Conservation (phyloP, 768 basidiomycete species). For the Termitomyces heimii region DNA sequence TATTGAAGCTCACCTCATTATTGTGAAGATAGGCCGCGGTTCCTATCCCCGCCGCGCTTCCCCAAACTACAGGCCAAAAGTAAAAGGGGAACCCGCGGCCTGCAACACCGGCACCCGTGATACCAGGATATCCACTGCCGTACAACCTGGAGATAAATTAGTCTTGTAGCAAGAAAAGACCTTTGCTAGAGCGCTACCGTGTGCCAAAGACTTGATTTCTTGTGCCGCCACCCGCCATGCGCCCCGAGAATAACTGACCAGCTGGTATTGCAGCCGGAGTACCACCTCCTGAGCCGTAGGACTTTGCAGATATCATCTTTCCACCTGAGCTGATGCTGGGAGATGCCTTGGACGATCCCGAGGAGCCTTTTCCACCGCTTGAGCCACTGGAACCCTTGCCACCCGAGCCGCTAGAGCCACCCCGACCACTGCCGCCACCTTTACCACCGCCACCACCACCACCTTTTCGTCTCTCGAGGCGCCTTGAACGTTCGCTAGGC, state of each 20-base stretch:
- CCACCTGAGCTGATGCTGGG: constrained; percentile 9
- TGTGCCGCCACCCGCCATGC: constrained; percentile 36
- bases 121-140: constrained; percentile 61
- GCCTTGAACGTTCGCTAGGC: background rate
- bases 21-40: constrained; percentile 21
- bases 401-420: constrained; percentile 9
- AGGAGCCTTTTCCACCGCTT: constrained; percentile 1
- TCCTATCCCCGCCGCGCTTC: constrained; percentile 15
- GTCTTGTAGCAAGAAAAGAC: background rate
- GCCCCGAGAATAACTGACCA: constrained; percentile 40
- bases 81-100: constrained; percentile 55
- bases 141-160: constrained; percentile 32
- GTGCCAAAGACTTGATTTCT: constrained; percentile 33
- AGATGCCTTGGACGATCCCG: constrained; percentile 8
- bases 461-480: constrained; percentile 7
- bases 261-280: constrained; percentile 28
- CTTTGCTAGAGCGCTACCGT: constrained; percentile 19
- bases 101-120: constrained; percentile 35
- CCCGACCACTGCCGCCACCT: constrained; percentile 8
- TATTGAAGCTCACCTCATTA: background rate
- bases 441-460: background rate
- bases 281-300: constrained; percentile 26
- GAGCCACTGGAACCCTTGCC: constrained; percentile 21
- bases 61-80: constrained; percentile 62
- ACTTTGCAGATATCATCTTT: constrained; percentile 13